Evolutionary conservation across 441 rosid genomes (phyloP), one percentile per base, ranked within the genome.

Genomic region (Pelargonium australe): DNA sequence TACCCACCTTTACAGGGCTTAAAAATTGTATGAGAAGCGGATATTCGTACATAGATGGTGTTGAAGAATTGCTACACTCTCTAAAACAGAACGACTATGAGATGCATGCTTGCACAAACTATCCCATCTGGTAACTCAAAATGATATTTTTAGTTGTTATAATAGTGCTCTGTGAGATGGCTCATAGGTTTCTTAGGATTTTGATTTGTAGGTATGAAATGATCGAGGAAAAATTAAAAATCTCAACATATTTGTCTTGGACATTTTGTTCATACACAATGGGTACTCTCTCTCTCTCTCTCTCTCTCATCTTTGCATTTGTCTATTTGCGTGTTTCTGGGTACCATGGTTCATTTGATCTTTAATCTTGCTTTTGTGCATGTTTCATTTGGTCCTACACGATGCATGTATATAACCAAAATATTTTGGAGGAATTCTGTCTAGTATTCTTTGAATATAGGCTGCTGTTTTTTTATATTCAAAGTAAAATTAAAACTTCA

Each of bases 41-140:
- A 75, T 91, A 84, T 75, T 81, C 83, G 47, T 91, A 87, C 80
- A 63, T 91, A 66, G 92, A 87, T 73, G 97, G 98, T 25, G 78
- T 93, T 66, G 83, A 85, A 70, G 77, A 85, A 73, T 83, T 93
- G 78, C 98, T 93, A 70, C 79, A 68, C 19, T 73, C 80, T 19
- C 73, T 93, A 72, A 81, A 75, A 72, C 76, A 80, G 78, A 77
- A 78, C 25, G 78, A 83, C 79, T 88, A 85, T 23, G 91, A 93
- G 80, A 91, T 93, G 86, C 98, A 93, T 79, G 96, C 98, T 74
- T 87, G 83, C 75, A 91, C 98, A 68, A 93, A 93, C 72, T 89
- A 93, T 73, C 97, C 96, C 65, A 78, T 83, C 80, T 89, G 97
- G 97, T 92, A 83, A 67, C 72, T 43, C 6, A 37, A 65, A 75